Base-by-base conservation (phyloP, 2,329 filamentous ascomycete species). In the Phialophora tarda region DNA sequence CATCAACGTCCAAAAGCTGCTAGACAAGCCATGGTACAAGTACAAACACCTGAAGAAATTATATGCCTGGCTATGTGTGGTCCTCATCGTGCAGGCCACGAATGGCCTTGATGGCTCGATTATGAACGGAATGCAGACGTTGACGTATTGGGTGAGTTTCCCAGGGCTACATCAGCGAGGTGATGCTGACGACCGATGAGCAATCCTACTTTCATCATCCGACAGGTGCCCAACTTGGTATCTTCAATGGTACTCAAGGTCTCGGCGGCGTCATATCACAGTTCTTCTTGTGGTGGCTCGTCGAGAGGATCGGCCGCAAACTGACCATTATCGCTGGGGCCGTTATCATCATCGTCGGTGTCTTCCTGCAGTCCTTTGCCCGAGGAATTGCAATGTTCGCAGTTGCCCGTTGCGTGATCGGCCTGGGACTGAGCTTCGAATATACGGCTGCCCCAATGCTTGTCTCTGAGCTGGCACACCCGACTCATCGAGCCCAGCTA, bases 51-150 rank as follows among this genome's bases (percentile, higher is more conserved):
- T 65, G 5, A 38, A 50, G n/a, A 65, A 61, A 58, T 28, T 65
- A 17, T 65, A 65, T 57, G 63, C 51, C 24, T 65, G 63, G 63
- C 57, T 65, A 17, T 65, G 63, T 24, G 63, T 65, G n/a, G 63
- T 65, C 26, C 63, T 65, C 50, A 65, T 65, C 21, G 63, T 65
- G 11, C 63, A 65, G 51, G 63, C 63, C 48, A 56, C 61, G 14
- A 61, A 61, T 30, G 59, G 59, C 30, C 59, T 61, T 30, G 59
- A 61, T 44, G 61, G 60, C 30, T 72, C 71, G 14, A 73, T 75
- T 68, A 72, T 74, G 70, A 75, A 76, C 32, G 74, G 72, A 50
- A 68, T 75, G 6, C 73, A 76, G 56, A 72, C 73, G 1, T 65
- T 75, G 54, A 61, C 59, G 3, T 61, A 44, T 59, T 55, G 56